These are phyloP conservation scores for Candida nitratophila DNA, from an alignment of 805 yeast genomes.

Conservation along the genomic window DNA sequence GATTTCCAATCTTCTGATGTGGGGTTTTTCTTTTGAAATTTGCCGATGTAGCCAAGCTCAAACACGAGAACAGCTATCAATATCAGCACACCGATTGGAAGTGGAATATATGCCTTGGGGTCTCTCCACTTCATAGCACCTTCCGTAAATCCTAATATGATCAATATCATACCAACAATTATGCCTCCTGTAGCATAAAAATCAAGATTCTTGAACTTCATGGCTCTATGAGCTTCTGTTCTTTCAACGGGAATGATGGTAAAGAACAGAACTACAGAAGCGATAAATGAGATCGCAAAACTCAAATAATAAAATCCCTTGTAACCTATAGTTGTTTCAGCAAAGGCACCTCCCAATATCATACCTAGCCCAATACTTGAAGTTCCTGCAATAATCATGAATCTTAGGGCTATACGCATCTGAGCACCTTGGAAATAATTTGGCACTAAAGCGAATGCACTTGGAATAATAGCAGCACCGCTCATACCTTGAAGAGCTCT, in stretches of 20 bases:
- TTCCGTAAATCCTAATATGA: constrained; percentile 38
- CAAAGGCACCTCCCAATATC: constrained; percentile 39
- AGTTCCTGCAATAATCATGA: constrained; percentile 3
- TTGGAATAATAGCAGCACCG: constrained; percentile 34
- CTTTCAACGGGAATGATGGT: constrained; percentile 22
- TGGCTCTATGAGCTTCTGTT: constrained; percentile 17
- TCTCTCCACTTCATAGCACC: constrained; percentile 37
- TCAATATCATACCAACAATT: constrained; percentile 28
- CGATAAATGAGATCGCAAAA: constrained; percentile 23
- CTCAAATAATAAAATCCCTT: constrained; percentile 31
- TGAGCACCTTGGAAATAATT: constrained; percentile 15
- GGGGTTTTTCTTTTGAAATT: constrained; percentile 4
- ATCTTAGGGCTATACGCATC: constrained; percentile 8
- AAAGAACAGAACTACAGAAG: constrained; percentile 13
- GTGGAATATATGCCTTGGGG: constrained; percentile 32
- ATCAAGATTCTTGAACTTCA: constrained; percentile 24
- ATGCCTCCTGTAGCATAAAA: constrained; percentile 26
- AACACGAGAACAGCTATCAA: constrained; percentile 20
- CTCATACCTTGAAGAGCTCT: constrained; percentile 41
- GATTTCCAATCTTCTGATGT: constrained; percentile 8
- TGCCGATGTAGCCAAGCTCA: constrained; percentile 21
- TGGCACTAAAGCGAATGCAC: constrained; percentile 13
- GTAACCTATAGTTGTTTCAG: constrained; percentile 29
- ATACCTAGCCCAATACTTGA: constrained; percentile 32
- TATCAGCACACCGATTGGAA: constrained; percentile 31